Base-by-base conservation (phyloP, 345 rosid genomes). In the Ailanthus altissimus region DNA sequence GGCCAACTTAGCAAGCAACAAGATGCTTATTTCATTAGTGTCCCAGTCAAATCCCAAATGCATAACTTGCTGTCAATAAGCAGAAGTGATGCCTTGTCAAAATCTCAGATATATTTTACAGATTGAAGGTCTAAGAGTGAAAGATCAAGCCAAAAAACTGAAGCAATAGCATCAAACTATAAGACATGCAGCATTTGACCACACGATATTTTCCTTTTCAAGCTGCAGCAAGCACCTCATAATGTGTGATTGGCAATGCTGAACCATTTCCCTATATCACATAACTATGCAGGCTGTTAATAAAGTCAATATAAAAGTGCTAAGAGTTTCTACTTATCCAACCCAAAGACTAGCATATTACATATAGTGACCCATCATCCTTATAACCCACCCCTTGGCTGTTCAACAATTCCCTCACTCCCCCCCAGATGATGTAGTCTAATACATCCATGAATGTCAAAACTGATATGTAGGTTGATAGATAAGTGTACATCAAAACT, bases 1-100 rank as follows among this genome's bases (percentile, higher is more conserved):
- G 62, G 97, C 97, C 80, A 96, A 74, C 88, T 93, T 96, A 38
- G 94, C 97, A 42, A 84, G 90, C 85, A 96, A 78, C 91, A 96
- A 80, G 73, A 96, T 92, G 79, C 97, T 92, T 77, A 96, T 83
- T 67, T 96, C 97, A 43, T 78, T 81, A 18, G 97, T 83, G 75
- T 93, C 98, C 99, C 99, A 96, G 63, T 82, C 93, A 80, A 96
- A 91, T 76, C 90, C 94, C 81, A 93, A 58, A 36, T 76, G 82
- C 97, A 96, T 90, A 61, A 91, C 81, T 85, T 81, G 85, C 99
- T 96, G 91, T 80, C 77, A 80, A 76, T 60, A 59, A 2, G 72
- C 54, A 65, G 32, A 57, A 78, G 45, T 67, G 75, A 76, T 14
- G 53, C 20, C 45, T 43, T 10, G 3, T 75, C n/a, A 82, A 67